These are phyloP conservation scores for Carex parvula DNA, from an alignment of 176 grass and related monocot species.

Conservation along the genomic window DNA sequence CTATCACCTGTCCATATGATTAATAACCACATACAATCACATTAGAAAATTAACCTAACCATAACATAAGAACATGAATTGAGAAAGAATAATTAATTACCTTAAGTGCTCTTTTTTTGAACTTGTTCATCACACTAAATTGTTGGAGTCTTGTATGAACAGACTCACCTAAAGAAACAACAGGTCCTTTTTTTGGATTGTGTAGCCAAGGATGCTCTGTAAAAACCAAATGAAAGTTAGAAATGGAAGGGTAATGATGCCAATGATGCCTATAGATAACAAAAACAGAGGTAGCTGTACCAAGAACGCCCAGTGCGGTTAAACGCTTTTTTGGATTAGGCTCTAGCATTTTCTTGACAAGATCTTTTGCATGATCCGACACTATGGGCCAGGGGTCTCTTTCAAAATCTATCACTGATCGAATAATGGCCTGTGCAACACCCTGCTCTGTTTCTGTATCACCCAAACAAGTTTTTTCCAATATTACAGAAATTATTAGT, in stretches of 20 bases:
- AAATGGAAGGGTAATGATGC: background rate
- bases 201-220: constrained; percentile 87
- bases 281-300: constrained; percentile 34
- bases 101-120: constrained; percentile 72
- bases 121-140: constrained; percentile 76
- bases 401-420: constrained; percentile 69
- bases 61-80: background rate
- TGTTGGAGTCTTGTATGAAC: constrained; percentile 61
- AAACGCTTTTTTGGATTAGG: constrained; percentile 60
- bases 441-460: constrained; percentile 78
- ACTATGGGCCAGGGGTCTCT: constrained; percentile 86
- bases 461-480: constrained; percentile 8
- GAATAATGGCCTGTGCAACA: constrained; percentile 85
- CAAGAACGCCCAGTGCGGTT: constrained; percentile 73
- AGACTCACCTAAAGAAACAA: constrained; percentile 53
- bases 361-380: constrained; percentile 84
- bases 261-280: background rate
- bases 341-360: constrained; percentile 71
- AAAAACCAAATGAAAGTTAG: background rate
- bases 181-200: constrained; percentile 52
- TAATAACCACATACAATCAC: background rate
- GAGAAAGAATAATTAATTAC: constrained; percentile 29
- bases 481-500: background rate
- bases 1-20: constrained; percentile 55
- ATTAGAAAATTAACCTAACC: background rate